Base-by-base conservation (phyloP, 2,329 filamentous ascomycete species). In the Colletotrichum lindemuthianum region DNA sequence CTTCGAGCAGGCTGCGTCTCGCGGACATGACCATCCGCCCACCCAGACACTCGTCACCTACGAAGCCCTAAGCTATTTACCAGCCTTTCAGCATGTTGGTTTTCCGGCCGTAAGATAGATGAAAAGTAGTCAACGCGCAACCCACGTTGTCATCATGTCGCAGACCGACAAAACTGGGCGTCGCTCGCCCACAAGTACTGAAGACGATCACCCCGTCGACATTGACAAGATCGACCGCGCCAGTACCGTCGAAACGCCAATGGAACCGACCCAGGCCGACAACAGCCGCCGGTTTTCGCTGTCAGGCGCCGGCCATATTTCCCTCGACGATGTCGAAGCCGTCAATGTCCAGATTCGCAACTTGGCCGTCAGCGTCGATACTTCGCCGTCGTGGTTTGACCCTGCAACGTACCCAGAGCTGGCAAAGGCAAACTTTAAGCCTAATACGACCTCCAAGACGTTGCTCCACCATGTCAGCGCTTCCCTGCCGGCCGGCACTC, bases 391-490 rank as follows among this genome's bases (percentile, higher is more conserved):
- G 40, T 79, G 82, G 70, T 71, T 84, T 11, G 81, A 83, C 10
- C 82, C 82, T 0, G 72, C 76, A 1, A 84, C 82, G 1, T 84
- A 84, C 44, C 72, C 75, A 0, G 76, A 79, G 32, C 74, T 81
- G 7, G 74, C 79, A 54, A 75, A 74, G 61, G 68, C 72, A 60
- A 78, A 70, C 44, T 76, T 77, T 66, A 75, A 76, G 67, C 79
- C 77, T 5, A 69, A 68, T 2, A 72, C 78, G 3, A 71, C 70
- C 7, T 76, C 76, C 63, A 87, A 87, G 71, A 75, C 78, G 6
- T 85, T 93, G 10, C 77, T 93, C 9, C 79, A 88, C 56, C 84
- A 85, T 36, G 85, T 93, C 49, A 85, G 84, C 67, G 89, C 89
- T 2, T 83, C 86, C 32, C 84, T 93, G 72, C 81, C 82, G 3